phyloP scores from a whole-genome alignment of 2,329 filamentous ascomycete genomes.

The Thielaviopsis musarum region DNA sequence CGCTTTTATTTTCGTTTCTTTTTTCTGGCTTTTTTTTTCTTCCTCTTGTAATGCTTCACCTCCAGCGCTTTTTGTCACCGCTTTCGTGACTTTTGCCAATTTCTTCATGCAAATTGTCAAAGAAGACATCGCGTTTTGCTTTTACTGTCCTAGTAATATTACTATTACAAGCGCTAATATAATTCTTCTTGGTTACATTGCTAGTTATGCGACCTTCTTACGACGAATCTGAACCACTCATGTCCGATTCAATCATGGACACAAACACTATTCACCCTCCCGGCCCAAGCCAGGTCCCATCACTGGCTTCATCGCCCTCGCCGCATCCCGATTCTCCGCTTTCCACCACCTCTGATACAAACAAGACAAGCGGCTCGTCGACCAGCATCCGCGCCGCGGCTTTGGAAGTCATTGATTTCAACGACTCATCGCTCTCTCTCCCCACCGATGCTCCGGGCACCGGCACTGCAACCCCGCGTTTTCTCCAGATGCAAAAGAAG shows the following conservation, averaged over 20 bases:
- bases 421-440: constrained; percentile 18
- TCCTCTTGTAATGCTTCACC: background rate
- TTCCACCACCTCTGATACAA: constrained; percentile 15
- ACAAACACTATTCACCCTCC: background rate
- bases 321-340: constrained; percentile 28
- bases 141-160: too few species aligned
- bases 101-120: too few species aligned
- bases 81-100: too few species aligned
- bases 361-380: background rate
- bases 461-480: constrained; percentile 27
- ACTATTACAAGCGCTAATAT: too few species aligned
- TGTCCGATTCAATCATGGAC: constrained; percentile 18
- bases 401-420: constrained; percentile 30
- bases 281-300: background rate
- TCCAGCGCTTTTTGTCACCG: too few species aligned
- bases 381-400: constrained; percentile 16
- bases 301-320: background rate
- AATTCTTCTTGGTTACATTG: background rate
- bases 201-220: background rate
- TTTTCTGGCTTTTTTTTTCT: background rate
- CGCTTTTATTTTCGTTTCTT: background rate
- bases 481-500: constrained; percentile 40
- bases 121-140: too few species aligned
- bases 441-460: constrained; percentile 1
- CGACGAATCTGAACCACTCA: constrained; percentile 23